A percentile compares a stretch with the other conserved stretches of the same genome.
These are phyloP conservation scores for Psilocybe cubensis DNA, from an alignment of 768 basidiomycete genomes.

Conservation along the genomic window DNA sequence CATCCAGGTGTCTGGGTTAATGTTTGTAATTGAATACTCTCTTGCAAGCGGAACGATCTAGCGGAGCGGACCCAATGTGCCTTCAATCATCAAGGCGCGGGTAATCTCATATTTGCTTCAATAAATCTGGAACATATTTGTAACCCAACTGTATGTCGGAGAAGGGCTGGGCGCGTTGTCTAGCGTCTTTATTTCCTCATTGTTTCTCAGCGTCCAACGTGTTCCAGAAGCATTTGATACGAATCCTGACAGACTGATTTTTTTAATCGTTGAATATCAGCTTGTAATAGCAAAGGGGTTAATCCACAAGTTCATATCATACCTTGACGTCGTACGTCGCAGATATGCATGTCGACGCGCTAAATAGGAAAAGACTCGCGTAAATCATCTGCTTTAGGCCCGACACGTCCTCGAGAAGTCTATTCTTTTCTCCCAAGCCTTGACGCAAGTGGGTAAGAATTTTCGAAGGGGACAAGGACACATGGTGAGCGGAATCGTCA, in stretches of 20 bases:
- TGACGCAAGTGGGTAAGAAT: not conserved
- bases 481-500: not conserved
- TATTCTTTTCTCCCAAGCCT: not conserved
- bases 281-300: not conserved
- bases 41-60: not conserved
- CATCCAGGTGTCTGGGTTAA: no score
- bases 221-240: not conserved
- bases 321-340: not conserved
- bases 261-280: no score
- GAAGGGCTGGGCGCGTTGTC: not conserved
- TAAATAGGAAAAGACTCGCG: not conserved
- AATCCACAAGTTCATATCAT: not conserved
- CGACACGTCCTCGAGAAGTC: not conserved
- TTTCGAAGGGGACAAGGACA: not conserved
- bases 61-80: not conserved
- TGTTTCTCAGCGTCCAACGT: not conserved
- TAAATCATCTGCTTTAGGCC: not conserved
- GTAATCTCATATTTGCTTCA: not conserved
- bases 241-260: not conserved
- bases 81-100: not conserved
- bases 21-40: not conserved
- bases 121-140: not conserved
- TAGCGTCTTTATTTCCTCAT: not conserved
- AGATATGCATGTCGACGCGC: no score
- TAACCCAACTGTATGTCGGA: not conserved